These are phyloP conservation scores for Fonsecaea multimorphosa DNA, from an alignment of 2,329 filamentous ascomycete species.

Conservation along the genomic window DNA sequence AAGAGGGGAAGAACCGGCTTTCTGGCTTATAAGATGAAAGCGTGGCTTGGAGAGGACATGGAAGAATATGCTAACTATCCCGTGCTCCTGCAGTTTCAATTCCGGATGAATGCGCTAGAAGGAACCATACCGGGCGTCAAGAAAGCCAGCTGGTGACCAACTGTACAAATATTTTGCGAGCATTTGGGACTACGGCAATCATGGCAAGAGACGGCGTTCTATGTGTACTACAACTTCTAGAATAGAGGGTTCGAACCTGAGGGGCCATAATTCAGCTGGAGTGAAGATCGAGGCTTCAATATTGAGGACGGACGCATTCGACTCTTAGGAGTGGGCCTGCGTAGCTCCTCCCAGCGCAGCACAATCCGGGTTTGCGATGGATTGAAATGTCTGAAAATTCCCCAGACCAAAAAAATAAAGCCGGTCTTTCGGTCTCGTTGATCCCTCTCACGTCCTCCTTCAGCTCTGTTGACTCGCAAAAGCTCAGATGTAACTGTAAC, in stretches of 20 bases:
- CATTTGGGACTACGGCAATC: not conserved
- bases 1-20: not conserved
- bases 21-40: not conserved
- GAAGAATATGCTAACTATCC: not conserved
- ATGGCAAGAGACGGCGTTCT: conserved; percentile 19
- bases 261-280: not conserved
- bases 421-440: not conserved
- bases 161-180: conserved; percentile 8
- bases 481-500: not conserved
- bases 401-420: not conserved
- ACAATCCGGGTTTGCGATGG: not conserved
- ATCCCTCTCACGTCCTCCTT: not conserved
- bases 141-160: conserved; percentile 88
- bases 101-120: conserved; percentile 83
- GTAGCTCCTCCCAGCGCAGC: not conserved
- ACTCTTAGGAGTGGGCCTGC: not conserved
- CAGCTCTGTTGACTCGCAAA: not conserved
- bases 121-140: conserved; percentile 89
- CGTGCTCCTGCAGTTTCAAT: conserved; percentile 74
- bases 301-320: not conserved
- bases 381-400: not conserved
- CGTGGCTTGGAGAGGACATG: not conserved
- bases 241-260: not conserved
- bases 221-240: conserved; percentile 8
- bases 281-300: not conserved